Evolutionary conservation across 2,329 filamentous ascomycete genomes (phyloP), one percentile per base, ranked within the genome.

Genomic region (Aspergillus ibericus): DNA sequence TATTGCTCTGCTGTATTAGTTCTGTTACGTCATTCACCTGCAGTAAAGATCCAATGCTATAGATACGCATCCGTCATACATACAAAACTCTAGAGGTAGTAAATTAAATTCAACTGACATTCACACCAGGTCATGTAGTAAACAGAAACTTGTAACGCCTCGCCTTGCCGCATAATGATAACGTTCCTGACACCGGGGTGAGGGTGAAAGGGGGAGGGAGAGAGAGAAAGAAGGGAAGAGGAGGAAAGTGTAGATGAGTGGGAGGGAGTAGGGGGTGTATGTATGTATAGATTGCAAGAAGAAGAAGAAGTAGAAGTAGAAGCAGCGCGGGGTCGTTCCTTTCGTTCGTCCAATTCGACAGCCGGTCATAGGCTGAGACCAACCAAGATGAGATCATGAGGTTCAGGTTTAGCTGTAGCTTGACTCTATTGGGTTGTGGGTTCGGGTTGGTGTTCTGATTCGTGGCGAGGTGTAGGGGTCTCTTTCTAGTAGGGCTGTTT

Each of bases 171-270:
- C 62, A 65, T 52, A 63, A 62, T 42, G 36, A 52, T 57, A 62
- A 67, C 68, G 68, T 69, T 71, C 68, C 67, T 67, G 70, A 73
- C 68, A 70, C 68, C 64, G 56, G 60, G 63, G 50, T 66, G 63
- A 62, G 25, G 44, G 59, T 55, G 54, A 53, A 35, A 58, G 22
- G 34, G 15, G 22, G 49, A 8, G 29, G 48, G 22, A 2, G 9
- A 53, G 35, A 5, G 13, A 42, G 29, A 38, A 54, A 62, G 53
- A 40, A 60, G 44, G 29, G 38, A 54, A 62, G 53, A 40, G 59
- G 44, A 57, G 22, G 38, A 59, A 62, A 32, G 7, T 9, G 29
- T 32, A 10, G 9, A 3, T 10, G 1, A 32, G 29, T 32, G 8
- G 8, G 29, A 32, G 6, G 29, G 25, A 29, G n/a, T 8, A 18